These are phyloP conservation scores for Phytophthora hibernalis DNA, from an alignment of 352 stramenopile genomes.

Conservation along the genomic window DNA sequence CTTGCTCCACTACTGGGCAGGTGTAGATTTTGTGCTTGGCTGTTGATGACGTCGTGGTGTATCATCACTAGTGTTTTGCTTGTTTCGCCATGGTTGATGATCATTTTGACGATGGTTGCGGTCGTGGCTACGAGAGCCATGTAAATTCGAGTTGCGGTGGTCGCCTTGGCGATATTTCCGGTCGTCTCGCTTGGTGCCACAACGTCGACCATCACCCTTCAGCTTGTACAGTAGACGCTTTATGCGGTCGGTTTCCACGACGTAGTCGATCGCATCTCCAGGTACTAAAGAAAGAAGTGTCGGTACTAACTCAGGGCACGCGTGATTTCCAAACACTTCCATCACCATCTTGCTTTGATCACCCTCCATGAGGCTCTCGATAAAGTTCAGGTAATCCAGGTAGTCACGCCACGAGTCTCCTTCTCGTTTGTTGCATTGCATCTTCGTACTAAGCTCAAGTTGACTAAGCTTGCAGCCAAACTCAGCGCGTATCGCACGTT, in stretches of 20 bases:
- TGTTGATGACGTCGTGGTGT: not conserved
- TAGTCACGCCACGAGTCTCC: slow-evolving; percentile 7
- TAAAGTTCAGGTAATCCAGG: slow-evolving; percentile 19
- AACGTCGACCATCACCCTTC: not conserved
- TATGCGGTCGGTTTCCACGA: not conserved
- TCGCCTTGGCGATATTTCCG: not conserved
- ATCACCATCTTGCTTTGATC: slow-evolving; percentile 4
- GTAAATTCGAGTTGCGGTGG: not conserved
- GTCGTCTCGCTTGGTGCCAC: not conserved
- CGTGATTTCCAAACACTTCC: slow-evolving; percentile 10
- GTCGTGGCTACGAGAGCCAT: not conserved
- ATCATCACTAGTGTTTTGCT: not conserved
- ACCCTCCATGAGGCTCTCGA: slow-evolving; percentile 16
- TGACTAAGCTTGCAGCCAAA: slow-evolving; percentile 6
- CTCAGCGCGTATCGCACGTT: not conserved
- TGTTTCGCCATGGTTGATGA: not conserved
- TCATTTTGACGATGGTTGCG: not conserved
- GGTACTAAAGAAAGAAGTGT: not conserved
- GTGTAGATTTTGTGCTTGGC: not conserved
- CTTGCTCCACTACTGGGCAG: slow-evolving; percentile 4
- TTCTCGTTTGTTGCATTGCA: slow-evolving; percentile 6
- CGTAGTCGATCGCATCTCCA: not conserved
- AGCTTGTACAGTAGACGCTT: slow-evolving; percentile 10
- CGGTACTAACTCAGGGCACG: not conserved
- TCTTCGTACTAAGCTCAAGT: slow-evolving; percentile 10